These are phyloP conservation scores for Gloeopeniophorella convolvens DNA, from an alignment of 768 basidiomycete genomes.

Conservation along the genomic window DNA sequence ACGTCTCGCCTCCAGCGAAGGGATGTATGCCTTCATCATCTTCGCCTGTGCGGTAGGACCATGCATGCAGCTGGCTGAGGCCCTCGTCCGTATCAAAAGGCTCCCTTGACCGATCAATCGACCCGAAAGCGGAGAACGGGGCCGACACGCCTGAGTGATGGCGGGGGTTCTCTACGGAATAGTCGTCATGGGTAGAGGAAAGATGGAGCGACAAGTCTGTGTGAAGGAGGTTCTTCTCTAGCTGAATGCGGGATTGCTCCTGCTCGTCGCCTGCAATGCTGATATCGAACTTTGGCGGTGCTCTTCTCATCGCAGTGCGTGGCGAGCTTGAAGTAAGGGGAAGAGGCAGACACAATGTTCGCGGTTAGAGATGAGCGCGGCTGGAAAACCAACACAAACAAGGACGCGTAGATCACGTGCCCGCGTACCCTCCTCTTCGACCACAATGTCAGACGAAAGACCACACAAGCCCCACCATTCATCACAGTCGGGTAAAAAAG, in stretches of 20 bases:
- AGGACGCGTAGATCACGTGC: constrained; percentile 16
- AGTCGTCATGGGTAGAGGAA: constrained; percentile 43
- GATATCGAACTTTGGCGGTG: constrained; percentile 30
- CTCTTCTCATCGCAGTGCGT: constrained; percentile 2
- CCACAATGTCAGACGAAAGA: constrained; percentile 43
- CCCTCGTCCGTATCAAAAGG: constrained; percentile 47
- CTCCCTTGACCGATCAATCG: constrained; percentile 54
- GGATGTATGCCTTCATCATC: constrained; percentile 63
- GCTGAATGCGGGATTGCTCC: constrained; percentile 68
- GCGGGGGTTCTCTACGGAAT: constrained; percentile 62
- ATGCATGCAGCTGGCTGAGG: constrained; percentile 30
- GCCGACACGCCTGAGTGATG: constrained; percentile 52
- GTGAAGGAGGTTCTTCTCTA: constrained; percentile 71
- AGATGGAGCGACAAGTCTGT: constrained; percentile 68
- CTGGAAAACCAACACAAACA: constrained; percentile 2
- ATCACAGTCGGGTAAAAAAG: constrained; percentile 62
- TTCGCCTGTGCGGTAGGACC: constrained; percentile 40
- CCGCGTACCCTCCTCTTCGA: not conserved
- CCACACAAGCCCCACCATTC: constrained; percentile 81
- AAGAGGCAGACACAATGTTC: not conserved
- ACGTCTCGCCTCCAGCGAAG: constrained; percentile 53
- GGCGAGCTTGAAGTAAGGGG: too few species aligned
- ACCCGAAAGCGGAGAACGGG: constrained; percentile 50
- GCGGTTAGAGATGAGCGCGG: not conserved
- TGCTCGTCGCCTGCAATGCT: constrained; percentile 68